Conservation (phyloP, 768 basidiomycete genomes). For the Gymnopilus junonius region DNA sequence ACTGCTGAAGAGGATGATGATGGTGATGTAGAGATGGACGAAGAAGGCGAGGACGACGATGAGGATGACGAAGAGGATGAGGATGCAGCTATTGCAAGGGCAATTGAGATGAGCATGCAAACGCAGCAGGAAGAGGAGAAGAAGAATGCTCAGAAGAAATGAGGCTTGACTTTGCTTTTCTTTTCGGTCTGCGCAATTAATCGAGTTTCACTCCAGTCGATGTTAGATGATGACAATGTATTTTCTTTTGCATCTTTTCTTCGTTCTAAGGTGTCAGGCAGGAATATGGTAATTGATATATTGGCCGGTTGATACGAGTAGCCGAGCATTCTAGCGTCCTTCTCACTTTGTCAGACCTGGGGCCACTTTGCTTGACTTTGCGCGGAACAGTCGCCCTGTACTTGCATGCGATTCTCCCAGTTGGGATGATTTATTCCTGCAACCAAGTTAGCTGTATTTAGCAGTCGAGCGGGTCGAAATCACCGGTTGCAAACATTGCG, state of each 20-base stretch:
- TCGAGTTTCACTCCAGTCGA: not conserved
- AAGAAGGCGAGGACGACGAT: constrained; percentile 67
- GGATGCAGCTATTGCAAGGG: constrained; percentile 88
- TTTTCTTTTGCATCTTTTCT: not conserved
- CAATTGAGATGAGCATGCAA: constrained; percentile 94
- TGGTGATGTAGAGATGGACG: constrained; percentile 57
- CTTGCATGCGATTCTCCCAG: no score
- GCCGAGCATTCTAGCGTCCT: not conserved
- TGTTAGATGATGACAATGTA: not conserved
- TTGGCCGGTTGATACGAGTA: not conserved
- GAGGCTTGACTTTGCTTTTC: constrained; percentile 5
- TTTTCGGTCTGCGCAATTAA: not conserved
- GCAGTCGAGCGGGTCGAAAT: no score
- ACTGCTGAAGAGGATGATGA: constrained; percentile 74
- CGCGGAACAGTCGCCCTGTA: no score
- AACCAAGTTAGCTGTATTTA: no score
- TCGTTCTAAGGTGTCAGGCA: not conserved
- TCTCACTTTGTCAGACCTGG: not conserved
- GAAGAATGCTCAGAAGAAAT: constrained; percentile 42
- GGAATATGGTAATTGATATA: no score
- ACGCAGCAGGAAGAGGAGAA: constrained; percentile 54
- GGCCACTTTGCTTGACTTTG: not conserved
- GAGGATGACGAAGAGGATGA: constrained; percentile 61
- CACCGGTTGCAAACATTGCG: no score
- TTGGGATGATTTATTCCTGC: no score